Evolutionary conservation across 2,329 filamentous ascomycete genomes (phyloP).

Genomic region (Clarireedia paspali): DNA sequence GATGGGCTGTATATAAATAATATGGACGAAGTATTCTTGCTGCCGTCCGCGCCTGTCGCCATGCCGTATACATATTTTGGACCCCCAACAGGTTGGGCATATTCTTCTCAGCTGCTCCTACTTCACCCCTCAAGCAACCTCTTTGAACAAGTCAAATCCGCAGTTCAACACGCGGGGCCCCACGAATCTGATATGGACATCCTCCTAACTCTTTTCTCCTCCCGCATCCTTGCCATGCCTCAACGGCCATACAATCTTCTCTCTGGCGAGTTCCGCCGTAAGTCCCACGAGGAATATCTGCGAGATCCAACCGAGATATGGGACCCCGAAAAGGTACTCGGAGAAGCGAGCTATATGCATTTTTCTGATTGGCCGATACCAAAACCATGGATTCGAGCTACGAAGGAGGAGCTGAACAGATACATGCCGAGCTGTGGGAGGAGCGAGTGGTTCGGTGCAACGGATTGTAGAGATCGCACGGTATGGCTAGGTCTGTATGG

Average conservation of each 20-base stretch:
- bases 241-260: conserved; percentile 49
- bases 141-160: conserved; percentile 17
- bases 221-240: conserved; percentile 45
- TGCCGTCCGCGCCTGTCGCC: conserved; percentile 20
- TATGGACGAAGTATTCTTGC: conserved; percentile 24
- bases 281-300: conserved; percentile 44
- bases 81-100: conserved; percentile 18
- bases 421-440: conserved; percentile 24
- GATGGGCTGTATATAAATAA: conserved; percentile 20
- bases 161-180: conserved; percentile 12
- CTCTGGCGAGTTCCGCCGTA: conserved; percentile 46
- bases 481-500: conserved; percentile 24
- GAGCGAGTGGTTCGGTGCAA: conserved; percentile 25
- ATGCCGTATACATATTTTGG: conserved; percentile 26
- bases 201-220: conserved; percentile 44
- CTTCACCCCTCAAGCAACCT: conserved; percentile 16
- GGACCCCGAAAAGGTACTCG: conserved; percentile 42
- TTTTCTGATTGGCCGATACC: conserved; percentile 55
- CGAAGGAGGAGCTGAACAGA: conserved; percentile 23
- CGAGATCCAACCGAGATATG: conserved; percentile 39
- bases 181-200: conserved; percentile 24
- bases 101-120: conserved; percentile 21
- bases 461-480: conserved; percentile 23
- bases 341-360: conserved; percentile 49
- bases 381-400: conserved; percentile 43